Conservation (phyloP, 129 eudicot genomes). For the Pseudognaphalium luteoalbum region DNA sequence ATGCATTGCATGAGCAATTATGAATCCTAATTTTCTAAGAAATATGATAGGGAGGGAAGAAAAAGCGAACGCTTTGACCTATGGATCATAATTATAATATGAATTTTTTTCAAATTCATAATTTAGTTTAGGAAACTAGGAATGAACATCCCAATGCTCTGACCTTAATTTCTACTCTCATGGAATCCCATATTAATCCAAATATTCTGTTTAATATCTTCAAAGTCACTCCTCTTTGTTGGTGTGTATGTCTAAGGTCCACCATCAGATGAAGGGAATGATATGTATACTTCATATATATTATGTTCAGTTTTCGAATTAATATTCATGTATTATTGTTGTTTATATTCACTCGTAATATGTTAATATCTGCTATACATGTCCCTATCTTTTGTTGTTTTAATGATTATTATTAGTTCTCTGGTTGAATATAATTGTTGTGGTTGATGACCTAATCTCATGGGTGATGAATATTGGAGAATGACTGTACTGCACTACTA, state of each 20-base stretch:
- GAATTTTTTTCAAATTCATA: conserved; percentile 24
- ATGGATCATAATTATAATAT: conserved; percentile 28
- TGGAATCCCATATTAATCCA: conserved; percentile 7
- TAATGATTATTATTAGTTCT: not conserved
- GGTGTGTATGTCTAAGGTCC: not conserved
- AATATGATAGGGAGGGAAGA: not conserved
- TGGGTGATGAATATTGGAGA: not conserved
- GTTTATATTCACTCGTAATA: not conserved
- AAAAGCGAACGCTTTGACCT: not conserved
- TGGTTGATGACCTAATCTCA: not conserved
- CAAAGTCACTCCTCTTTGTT: conserved; percentile 7
- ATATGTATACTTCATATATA: not conserved
- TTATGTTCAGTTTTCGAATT: not conserved
- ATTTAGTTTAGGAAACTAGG: not conserved
- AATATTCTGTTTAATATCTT: conserved; percentile 8
- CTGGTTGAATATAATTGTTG: not conserved
- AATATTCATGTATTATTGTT: not conserved
- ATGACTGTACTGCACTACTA: not conserved
- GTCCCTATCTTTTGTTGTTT: not conserved
- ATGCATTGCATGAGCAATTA: not conserved
- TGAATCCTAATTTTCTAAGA: not conserved
- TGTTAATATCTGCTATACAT: not conserved
- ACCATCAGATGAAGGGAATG: not conserved
- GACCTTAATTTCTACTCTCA: conserved; percentile 26
- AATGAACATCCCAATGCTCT: conserved; percentile 33